These are phyloP conservation scores for Melanomma pulvis-pyrius DNA, from an alignment of 495 filamentous ascomycete species.

Conservation along the genomic window DNA sequence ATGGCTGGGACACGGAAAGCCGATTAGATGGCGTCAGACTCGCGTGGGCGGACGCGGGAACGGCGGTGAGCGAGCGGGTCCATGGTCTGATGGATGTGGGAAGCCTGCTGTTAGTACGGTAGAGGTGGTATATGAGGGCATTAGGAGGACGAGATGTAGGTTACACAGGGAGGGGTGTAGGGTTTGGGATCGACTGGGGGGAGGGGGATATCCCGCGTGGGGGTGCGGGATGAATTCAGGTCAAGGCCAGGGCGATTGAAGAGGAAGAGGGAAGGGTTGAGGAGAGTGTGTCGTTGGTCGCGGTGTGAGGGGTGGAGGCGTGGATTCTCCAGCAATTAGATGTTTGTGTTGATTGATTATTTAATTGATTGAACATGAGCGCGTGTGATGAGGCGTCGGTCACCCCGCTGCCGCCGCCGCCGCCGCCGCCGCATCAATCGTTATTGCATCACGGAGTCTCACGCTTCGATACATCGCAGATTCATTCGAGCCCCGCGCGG, in stretches of 20 bases:
- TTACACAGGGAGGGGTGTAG: conserved; percentile 1
- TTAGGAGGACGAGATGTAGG: not conserved
- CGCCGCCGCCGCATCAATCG: not conserved
- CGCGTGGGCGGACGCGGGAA: not conserved
- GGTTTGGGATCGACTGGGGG: not conserved
- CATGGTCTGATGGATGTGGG: not conserved
- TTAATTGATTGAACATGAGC: no score
- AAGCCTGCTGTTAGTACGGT: conserved; percentile 13
- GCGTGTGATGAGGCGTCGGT: no score
- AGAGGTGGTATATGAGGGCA: not conserved
- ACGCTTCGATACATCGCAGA: not conserved
- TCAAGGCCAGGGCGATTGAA: no score
- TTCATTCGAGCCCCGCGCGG: not conserved
- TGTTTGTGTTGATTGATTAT: no score
- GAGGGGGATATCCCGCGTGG: conserved; percentile 19
- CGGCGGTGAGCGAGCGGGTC: not conserved
- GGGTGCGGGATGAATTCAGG: not conserved
- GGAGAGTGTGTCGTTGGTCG: no score
- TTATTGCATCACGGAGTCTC: not conserved
- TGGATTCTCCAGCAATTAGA: no score
- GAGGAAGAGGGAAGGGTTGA: no score
- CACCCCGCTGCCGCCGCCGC: not conserved
- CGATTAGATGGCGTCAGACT: no score
- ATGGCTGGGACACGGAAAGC: no score
- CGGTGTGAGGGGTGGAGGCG: no score